A percentile compares a stretch with the other conserved stretches of the same genome.
These are phyloP conservation scores for Vaccinium myrtillus DNA, from an alignment of 148 eudicot species.

Conservation along the genomic window DNA sequence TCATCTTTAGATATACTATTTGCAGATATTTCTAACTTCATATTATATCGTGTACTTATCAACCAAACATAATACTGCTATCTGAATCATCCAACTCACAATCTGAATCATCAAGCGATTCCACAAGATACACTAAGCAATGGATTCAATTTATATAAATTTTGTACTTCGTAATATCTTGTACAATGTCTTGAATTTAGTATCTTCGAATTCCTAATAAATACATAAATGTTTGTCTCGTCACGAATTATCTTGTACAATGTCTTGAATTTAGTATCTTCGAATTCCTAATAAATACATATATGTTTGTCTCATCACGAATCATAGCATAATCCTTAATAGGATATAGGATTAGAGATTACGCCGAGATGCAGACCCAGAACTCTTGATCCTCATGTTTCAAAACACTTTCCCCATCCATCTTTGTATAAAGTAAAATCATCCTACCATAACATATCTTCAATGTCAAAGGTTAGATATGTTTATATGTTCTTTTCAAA, in stretches of 20 bases:
- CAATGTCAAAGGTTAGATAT: constrained; percentile 1
- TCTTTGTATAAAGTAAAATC: not conserved
- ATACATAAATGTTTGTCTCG: not conserved
- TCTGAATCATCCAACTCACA: not conserved
- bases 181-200: not conserved
- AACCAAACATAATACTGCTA: not conserved
- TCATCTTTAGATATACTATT: not conserved
- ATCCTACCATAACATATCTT: not conserved
- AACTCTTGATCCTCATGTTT: not conserved
- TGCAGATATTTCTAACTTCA: not conserved
- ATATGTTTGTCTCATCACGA: not conserved
- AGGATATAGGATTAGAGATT: not conserved
- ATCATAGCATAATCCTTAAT: not conserved
- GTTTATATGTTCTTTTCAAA: not conserved
- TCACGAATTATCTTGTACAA: not conserved
- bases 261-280: not conserved
- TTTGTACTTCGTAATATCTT: not conserved
- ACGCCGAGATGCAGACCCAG: not conserved
- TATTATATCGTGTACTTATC: not conserved
- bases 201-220: not conserved
- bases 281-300: not conserved
- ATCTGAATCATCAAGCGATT: not conserved
- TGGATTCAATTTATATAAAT: not conserved
- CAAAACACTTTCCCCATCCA: not conserved
- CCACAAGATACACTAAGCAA: not conserved